A percentile compares a stretch with the other conserved stretches of the same genome.
Conservation (phyloP, 768 basidiomycete genomes). For the Dendrothele bispora region DNA sequence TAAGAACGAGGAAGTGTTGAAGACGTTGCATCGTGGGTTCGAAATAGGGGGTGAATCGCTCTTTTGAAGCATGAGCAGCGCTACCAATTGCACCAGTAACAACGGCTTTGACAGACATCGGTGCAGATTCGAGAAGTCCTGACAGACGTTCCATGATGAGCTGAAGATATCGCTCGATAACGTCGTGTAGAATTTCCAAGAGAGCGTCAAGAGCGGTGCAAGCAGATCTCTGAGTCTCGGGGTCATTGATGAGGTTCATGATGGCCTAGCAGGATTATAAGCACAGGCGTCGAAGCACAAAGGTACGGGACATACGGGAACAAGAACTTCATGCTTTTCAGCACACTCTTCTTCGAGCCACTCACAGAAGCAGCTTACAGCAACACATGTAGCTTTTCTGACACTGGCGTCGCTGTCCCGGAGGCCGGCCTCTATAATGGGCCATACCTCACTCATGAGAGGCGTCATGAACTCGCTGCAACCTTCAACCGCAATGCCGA, state of each 20-base stretch:
- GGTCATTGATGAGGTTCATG: constrained; percentile 87
- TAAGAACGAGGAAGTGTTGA: constrained; percentile 83
- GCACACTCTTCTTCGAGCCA: constrained; percentile 95
- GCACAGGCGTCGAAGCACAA: constrained; percentile 2
- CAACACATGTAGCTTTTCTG: constrained; percentile 93
- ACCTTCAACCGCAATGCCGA: constrained; percentile 95
- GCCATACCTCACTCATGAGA: constrained; percentile 90
- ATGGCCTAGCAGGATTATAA: constrained; percentile 56
- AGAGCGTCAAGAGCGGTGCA: constrained; percentile 96
- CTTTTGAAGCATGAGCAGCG: constrained; percentile 94
- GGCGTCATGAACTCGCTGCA: constrained; percentile 98
- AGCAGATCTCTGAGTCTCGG: constrained; percentile 85
- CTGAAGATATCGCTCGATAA: constrained; percentile 87
- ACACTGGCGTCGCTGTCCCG: constrained; percentile 82
- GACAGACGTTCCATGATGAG: constrained; percentile 94
- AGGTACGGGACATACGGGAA: constrained; percentile 64
- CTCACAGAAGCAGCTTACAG: constrained; percentile 95
- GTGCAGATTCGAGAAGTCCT: constrained; percentile 82
- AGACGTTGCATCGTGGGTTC: constrained; percentile 86
- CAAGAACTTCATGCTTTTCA: constrained; percentile 74
- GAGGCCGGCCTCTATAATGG: constrained; percentile 86
- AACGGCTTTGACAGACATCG: constrained; percentile 87
- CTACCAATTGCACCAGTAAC: constrained; percentile 98
- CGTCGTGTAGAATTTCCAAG: constrained; percentile 90
- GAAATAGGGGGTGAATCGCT: constrained; percentile 92